Evolutionary conservation across 108 stramenopile genomes (phyloP).

Genomic region (Cyclotella choctawhatcheeana): DNA sequence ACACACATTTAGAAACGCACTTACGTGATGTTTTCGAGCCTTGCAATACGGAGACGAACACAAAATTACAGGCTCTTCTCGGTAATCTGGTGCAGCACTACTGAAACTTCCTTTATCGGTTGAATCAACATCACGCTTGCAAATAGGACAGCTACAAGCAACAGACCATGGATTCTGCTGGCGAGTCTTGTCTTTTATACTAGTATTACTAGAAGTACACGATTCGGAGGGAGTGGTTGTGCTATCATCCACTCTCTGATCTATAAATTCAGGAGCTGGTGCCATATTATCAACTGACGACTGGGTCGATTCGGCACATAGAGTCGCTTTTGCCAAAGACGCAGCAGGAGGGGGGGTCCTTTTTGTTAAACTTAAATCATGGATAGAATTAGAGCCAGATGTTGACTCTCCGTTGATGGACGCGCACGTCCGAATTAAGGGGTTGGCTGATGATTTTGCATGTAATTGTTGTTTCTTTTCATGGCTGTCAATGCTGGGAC

Average conservation of each 20-base stretch:
- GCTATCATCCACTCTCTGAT: neutral
- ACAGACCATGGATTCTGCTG: neutral
- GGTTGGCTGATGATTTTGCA: too few relatives aligned
- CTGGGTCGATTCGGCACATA: neutral
- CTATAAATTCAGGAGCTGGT: neutral
- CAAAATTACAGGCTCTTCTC: neutral
- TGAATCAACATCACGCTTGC: neutral
- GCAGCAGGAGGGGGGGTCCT: neutral
- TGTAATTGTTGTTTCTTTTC: too few relatives aligned
- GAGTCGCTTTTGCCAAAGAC: neutral
- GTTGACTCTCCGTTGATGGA: too few relatives aligned
- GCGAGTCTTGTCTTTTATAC: neutral
- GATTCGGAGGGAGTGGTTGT: neutral
- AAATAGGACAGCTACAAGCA: neutral
- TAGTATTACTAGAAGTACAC: neutral
- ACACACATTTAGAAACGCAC: conserved; percentile 15
- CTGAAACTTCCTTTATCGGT: neutral
- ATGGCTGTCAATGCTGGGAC: too few relatives aligned
- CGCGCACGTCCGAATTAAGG: too few relatives aligned
- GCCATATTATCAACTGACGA: neutral
- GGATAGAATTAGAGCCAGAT: too few relatives aligned
- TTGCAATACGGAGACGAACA: conserved; percentile 21
- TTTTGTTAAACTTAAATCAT: too few relatives aligned
- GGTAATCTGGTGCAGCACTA: neutral
- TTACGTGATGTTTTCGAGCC: conserved; percentile 35